Base-by-base conservation (phyloP, 2,329 filamentous ascomycete genomes). In the Emydomyces testavorans region DNA sequence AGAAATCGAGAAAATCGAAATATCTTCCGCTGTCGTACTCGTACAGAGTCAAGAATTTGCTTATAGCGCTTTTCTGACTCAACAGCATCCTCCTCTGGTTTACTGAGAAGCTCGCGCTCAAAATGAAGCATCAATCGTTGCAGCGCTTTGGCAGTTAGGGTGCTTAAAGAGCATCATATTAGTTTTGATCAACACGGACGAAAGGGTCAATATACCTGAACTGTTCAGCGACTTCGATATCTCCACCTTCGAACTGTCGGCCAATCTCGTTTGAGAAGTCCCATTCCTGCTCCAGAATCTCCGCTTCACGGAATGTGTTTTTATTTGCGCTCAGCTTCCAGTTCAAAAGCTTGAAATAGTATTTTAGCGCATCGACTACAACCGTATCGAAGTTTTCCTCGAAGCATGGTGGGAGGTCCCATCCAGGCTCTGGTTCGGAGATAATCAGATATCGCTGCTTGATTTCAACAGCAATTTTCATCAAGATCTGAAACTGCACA, bases 1-100 rank as follows among this genome's bases (percentile, higher is more conserved):
- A 98, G 68, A 62, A 94, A 86, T 55, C 88, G 79, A 15, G 86
- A 92, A 66, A 96, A 96, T 51, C 92, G 85, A 62, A 96, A 94
- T 53, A 98, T 74, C 77, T 96, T 96, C 65, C 92, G 79, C 66
- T 98, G 92, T 18, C 92, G 80, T 49, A 96, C 89, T 59, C 92
- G 87, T 18, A 96, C 93, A 0, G 92, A 96, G 64, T 98, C 92
- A 2, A 98, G 71, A 53, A 89, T 88, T 52, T 87, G 83, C 68
- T 95, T 96, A 72, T 96, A 98, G 38, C 92, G 80, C 70, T 94
- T 95, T 65, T 92, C 93, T 83, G 95, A 94, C 53, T 95, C 90
- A 6, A 79, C 71, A 0, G 82, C 79, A 49, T 82, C 83, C 66
- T 96, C 89, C 56, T 88, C 87, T 1, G 85, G 82, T 57, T 86